A percentile compares a stretch with the other conserved stretches of the same genome.
Evolutionary conservation across 768 basidiomycete genomes (phyloP).

Genomic region (Suillus luteus): DNA sequence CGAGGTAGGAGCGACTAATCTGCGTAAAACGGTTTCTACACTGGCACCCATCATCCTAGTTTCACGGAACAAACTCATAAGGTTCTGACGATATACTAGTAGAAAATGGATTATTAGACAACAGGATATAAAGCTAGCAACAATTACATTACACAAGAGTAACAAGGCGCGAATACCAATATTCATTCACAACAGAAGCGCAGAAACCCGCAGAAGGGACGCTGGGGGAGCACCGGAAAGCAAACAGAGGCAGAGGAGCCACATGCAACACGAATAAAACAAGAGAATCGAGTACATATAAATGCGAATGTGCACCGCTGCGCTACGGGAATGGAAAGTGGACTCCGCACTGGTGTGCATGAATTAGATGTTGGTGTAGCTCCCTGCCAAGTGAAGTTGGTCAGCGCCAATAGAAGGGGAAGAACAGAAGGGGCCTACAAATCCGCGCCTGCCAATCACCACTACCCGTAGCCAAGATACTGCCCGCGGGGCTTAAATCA

Average conservation of each 20-base stretch:
- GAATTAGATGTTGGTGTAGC: constrained; percentile 9
- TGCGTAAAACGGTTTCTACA: not conserved
- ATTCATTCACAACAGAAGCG: constrained; percentile 2
- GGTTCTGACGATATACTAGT: not conserved
- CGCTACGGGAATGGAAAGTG: constrained; percentile 4
- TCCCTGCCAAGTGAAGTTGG: not conserved
- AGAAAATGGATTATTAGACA: constrained; percentile 1
- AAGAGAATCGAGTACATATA: constrained; percentile 2
- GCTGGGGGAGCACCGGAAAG: constrained; percentile 1
- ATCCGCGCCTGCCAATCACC: constrained; percentile 40
- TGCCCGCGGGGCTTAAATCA: constrained; percentile 37
- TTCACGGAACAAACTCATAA: not conserved
- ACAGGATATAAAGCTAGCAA: constrained; percentile 5
- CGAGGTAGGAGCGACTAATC: not conserved
- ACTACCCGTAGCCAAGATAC: constrained; percentile 38
- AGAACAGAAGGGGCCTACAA: constrained; percentile 28
- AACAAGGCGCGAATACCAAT: not conserved
- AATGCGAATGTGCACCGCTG: not conserved
- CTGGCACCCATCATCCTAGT: not conserved
- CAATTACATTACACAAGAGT: constrained; percentile 7
- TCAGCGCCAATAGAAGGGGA: constrained; percentile 15
- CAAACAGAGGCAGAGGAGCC: not conserved
- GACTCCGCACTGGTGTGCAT: not conserved
- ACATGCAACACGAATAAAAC: not conserved
- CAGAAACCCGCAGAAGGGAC: not conserved